Conservation (phyloP, 2,329 filamentous ascomycete genomes). For the Sarocladiaceae sp. region DNA sequence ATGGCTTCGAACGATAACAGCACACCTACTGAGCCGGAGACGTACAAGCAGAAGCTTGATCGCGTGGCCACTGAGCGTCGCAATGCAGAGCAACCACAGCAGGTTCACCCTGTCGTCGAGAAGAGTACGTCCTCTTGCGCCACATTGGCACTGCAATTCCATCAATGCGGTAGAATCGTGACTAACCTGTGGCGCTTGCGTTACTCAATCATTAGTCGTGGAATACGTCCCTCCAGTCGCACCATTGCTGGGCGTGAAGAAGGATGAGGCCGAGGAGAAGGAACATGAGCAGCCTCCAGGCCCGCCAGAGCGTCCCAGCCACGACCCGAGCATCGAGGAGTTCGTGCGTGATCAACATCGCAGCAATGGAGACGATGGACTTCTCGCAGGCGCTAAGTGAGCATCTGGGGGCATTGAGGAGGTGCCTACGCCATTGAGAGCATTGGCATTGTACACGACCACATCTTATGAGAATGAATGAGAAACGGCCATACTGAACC, state of each 20-base stretch:
- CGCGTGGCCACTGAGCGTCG: slow-evolving; percentile 32
- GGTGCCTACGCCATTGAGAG: too few species aligned
- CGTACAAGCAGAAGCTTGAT: slow-evolving; percentile 42
- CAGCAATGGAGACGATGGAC: slow-evolving; percentile 33
- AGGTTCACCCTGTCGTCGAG: slow-evolving; percentile 34
- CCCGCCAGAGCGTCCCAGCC: slow-evolving; percentile 38
- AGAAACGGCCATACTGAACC: background rate
- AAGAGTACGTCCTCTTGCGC: slow-evolving; percentile 30
- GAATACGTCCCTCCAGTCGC: slow-evolving; percentile 39
- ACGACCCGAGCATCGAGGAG: slow-evolving; percentile 47
- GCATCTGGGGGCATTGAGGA: background rate
- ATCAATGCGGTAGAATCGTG: too few species aligned
- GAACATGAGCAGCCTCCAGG: slow-evolving; percentile 21
- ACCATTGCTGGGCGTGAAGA: slow-evolving; percentile 34
- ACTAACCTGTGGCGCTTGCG: slow-evolving; percentile 10
- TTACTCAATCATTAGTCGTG: slow-evolving; percentile 27
- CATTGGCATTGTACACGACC: background rate
- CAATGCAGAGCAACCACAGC: slow-evolving; percentile 19
- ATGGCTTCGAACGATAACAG: slow-evolving; percentile 12
- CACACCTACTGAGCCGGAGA: slow-evolving; percentile 16
- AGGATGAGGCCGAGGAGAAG: slow-evolving; percentile 17
- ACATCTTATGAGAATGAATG: background rate
- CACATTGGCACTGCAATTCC: background rate
- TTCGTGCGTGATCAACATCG: slow-evolving; percentile 50
- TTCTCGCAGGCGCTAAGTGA: slow-evolving; percentile 5